phyloP scores from a whole-genome alignment of 2,329 filamentous ascomycete species.

The Phialemoniopsis sp. region DNA sequence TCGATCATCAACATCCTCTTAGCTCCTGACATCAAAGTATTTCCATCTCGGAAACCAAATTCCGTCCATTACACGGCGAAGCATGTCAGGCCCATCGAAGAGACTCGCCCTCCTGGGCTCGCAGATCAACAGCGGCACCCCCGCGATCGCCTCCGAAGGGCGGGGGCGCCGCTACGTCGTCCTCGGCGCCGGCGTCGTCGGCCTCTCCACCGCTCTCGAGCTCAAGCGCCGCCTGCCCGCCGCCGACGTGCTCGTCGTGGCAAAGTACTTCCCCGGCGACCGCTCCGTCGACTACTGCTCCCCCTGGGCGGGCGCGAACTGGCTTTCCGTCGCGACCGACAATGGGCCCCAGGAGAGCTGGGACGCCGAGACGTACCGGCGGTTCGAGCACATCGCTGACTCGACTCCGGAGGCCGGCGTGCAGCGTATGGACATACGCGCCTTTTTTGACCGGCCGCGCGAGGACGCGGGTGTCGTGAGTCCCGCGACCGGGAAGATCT shows the following conservation, averaged over 20 bases:
- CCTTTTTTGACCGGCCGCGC: slow-evolving; percentile 6
- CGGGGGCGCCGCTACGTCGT: slow-evolving; percentile 3
- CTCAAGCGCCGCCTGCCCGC: slow-evolving; percentile 44
- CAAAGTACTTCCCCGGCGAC: slow-evolving; percentile 65
- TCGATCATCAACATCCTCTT: no score
- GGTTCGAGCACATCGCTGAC: slow-evolving; percentile 23
- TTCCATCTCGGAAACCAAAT: no score
- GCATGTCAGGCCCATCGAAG: no score
- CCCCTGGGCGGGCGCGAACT: slow-evolving; percentile 64
- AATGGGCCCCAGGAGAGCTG: slow-evolving; percentile 3
- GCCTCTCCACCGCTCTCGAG: slow-evolving; percentile 57
- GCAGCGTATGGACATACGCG: slow-evolving; percentile 45
- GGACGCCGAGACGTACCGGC: slow-evolving; percentile 3
- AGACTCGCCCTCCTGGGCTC: no score
- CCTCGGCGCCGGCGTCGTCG: slow-evolving; percentile 56
- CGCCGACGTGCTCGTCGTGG: slow-evolving; percentile 53
- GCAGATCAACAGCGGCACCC: no score
- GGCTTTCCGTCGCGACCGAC: slow-evolving; percentile 38
- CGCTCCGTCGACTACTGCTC: slow-evolving; percentile 63
- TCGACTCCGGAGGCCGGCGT: slow-evolving; percentile 57
- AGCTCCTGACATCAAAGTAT: no score
- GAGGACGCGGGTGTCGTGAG: slow-evolving; percentile 42
- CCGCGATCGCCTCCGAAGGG: no score
- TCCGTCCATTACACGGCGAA: no score
- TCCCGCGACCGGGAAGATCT: slow-evolving; percentile 27